Base-by-base conservation (phyloP, 2,329 filamentous ascomycete genomes). In the Biscogniauxia marginata region DNA sequence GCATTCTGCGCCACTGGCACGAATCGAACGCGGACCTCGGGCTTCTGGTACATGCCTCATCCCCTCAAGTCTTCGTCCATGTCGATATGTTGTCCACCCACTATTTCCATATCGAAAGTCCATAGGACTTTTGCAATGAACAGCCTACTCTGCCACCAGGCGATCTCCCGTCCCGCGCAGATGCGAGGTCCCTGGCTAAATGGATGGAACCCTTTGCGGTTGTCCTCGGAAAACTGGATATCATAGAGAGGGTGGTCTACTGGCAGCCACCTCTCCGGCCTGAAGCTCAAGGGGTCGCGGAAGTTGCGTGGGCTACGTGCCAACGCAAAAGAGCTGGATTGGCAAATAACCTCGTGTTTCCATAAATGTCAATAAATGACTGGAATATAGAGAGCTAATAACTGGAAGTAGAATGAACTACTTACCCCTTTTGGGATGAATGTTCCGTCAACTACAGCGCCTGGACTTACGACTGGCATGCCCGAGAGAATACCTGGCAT, bases 401-500 rank as follows among this genome's bases (percentile, higher is more conserved):
- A 7, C n/a, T 34, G 18, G 8, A 34, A 23, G 20, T 34, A 16
- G 5, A 25, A 25, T 50, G 46, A 24, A 23, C 5, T n/a, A 45
- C 51, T 44, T 46, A 62, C 62, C 18, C 56, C 62, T 52, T 61
- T 58, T 4, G 63, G 63, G 4, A 65, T 54, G 49, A 57, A 63
- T 11, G n/a, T 44, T n/a, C 59, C 58, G 25, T 61, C 60, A 7
- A 61, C 56, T 7, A 39, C 19, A 5, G 60, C 54, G 5, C 62
- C 61, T 18, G 61, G 60, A 45, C 57, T 61, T n/a, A 54, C 21
- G 1, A 54, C 19, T 6, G 58, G 59, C 53, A 61, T 49, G 3
- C 59, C 58, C 16, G 43, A 59, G 8, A 67, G 63, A 2, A 67
- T 65, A 1, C 67, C 67, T 4, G 71, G 70, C 54, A 67, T 69